Conservation (phyloP, 73 alveolate species). For the Uronychia binucleata region DNA sequence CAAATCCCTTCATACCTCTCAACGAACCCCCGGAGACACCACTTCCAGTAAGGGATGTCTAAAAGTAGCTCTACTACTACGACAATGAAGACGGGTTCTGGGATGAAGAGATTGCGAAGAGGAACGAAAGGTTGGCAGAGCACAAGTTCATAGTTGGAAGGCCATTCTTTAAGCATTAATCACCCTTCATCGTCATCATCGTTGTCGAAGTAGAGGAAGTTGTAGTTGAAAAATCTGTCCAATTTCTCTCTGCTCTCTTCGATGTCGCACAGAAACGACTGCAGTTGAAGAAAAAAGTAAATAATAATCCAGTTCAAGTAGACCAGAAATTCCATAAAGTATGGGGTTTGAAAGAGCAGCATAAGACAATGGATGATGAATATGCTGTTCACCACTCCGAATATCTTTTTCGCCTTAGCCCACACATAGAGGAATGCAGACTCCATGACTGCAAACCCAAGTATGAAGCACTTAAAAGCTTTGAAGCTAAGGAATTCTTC, state of each 20-base stretch:
- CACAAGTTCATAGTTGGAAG: conserved; percentile 14
- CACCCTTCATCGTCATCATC: conserved; percentile 9
- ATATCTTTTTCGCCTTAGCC: neutral
- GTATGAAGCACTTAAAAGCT: neutral
- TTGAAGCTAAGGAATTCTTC: neutral
- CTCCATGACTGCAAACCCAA: neutral
- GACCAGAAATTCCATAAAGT: neutral
- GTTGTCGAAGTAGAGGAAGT: conserved; percentile 49
- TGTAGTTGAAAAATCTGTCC: conserved; percentile 63
- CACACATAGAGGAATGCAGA: neutral
- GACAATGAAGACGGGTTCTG: conserved; percentile 54
- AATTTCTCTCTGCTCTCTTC: conserved; percentile 66
- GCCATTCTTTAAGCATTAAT: conserved; percentile 27
- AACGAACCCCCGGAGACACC: neutral
- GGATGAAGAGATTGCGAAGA: conserved; percentile 10
- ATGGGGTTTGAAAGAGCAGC: neutral
- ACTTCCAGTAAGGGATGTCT: neutral
- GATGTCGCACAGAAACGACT: conserved; percentile 47
- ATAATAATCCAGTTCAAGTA: neutral
- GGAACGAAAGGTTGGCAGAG: conserved; percentile 15
- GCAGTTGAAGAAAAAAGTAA: conserved; percentile 19
- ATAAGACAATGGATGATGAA: neutral
- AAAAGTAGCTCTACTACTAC: neutral
- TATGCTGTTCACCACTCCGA: neutral
- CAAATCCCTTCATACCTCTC: neutral